A percentile compares a stretch with the other conserved stretches of the same genome.
These are phyloP conservation scores for Cladobotryum mycophilum DNA, from an alignment of 2,329 filamentous ascomycete species.

Conservation along the genomic window DNA sequence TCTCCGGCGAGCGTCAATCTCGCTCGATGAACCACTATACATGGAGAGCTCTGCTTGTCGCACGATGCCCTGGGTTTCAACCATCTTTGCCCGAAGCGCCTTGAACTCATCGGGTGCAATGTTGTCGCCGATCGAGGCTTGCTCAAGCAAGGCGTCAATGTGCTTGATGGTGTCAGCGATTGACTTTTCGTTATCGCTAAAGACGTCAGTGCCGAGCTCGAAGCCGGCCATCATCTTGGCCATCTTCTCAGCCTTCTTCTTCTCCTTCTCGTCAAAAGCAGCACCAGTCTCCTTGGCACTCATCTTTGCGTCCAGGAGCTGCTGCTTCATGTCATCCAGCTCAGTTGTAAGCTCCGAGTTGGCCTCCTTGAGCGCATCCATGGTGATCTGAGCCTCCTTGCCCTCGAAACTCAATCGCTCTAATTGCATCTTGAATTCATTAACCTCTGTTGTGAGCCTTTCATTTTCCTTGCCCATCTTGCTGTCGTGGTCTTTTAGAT, in stretches of 20 bases:
- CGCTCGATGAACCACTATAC: constrained; percentile 60
- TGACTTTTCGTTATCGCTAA: constrained; percentile 85
- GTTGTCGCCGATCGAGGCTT: constrained; percentile 68
- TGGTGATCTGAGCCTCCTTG: constrained; percentile 94
- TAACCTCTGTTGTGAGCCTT: constrained; percentile 74
- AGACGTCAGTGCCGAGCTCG: constrained; percentile 85
- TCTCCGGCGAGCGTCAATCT: constrained; percentile 61
- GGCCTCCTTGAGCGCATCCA: constrained; percentile 94
- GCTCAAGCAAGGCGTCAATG: constrained; percentile 70
- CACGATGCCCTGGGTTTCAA: constrained; percentile 88
- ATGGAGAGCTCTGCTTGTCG: constrained; percentile 85
- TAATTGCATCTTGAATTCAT: constrained; percentile 93
- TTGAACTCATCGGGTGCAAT: constrained; percentile 77
- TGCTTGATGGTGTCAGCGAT: constrained; percentile 80
- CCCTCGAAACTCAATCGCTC: constrained; percentile 93
- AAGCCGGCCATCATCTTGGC: constrained; percentile 99
- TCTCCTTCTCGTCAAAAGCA: constrained; percentile 92
- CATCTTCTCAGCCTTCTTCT: constrained; percentile 98
- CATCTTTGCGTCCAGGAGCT: constrained; percentile 93
- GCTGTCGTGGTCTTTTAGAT: constrained; percentile 78
- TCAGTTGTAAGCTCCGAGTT: constrained; percentile 89
- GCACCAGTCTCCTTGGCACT: constrained; percentile 89
- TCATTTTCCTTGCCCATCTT: constrained; percentile 88
- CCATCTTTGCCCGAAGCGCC: constrained; percentile 67
- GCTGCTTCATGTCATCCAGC: constrained; percentile 91